Evolutionary conservation across 78 protist genomes (phyloP).

Genomic region (Speleostelium caveatum): DNA sequence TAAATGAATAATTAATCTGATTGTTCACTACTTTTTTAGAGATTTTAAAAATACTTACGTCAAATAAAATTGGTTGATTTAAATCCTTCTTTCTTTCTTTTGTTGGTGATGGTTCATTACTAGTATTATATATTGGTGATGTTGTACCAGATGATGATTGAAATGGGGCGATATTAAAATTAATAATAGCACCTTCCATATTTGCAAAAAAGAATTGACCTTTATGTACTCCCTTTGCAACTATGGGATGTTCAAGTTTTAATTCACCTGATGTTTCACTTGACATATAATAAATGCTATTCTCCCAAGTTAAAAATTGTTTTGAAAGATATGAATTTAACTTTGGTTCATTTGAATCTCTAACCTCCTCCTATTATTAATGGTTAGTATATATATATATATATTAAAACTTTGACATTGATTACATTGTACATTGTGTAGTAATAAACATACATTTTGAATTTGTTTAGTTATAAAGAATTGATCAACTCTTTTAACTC

Average conservation of each 20-base stretch:
- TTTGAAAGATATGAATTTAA: neutral
- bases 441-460: too few relatives aligned
- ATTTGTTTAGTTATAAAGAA: slow-evolving; percentile 1
- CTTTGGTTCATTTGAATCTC: neutral
- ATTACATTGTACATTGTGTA: too few relatives aligned
- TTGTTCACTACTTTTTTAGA: too few relatives aligned
- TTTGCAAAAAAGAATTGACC: too few relatives aligned
- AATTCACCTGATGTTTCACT: slow-evolving; percentile 6
- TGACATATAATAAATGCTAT: neutral
- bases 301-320: slow-evolving; percentile 5
- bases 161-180: slow-evolving; percentile 24
- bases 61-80: slow-evolving; percentile 1
- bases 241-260: neutral
- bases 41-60: too few relatives aligned
- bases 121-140: neutral
- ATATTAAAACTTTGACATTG: too few relatives aligned
- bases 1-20: too few relatives aligned
- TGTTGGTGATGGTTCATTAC: neutral
- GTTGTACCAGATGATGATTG: neutral
- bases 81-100: neutral
- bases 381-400: too few relatives aligned
- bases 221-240: neutral
- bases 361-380: neutral
- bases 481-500: neutral
- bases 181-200: slow-evolving; percentile 9